Evolutionary conservation across 1,284 basidiomycete genomes (phyloP).

Genomic region (Puccinia coronata): DNA sequence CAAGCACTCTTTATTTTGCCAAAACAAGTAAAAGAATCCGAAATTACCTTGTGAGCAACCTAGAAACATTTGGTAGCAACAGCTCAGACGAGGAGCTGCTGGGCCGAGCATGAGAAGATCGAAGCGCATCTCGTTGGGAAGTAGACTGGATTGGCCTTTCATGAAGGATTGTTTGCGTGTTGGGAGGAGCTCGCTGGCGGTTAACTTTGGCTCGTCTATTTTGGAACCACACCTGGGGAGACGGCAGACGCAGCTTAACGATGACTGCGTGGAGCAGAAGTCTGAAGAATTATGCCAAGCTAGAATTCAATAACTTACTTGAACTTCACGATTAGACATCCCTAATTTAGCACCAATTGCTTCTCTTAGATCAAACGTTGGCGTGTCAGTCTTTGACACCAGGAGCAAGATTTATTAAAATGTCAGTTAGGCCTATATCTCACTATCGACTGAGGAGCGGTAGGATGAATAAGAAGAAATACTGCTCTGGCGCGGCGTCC

Average conservation of each 20-base stretch:
- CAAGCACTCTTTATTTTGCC: too few relatives aligned
- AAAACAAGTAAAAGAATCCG: too few relatives aligned
- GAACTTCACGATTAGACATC: constrained; percentile 57
- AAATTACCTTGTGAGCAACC: constrained; percentile 19
- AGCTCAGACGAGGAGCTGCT: constrained; percentile 12
- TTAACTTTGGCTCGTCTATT: constrained; percentile 55
- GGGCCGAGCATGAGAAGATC: neutral
- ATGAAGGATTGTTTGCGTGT: neutral
- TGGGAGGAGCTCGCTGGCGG: constrained; percentile 47
- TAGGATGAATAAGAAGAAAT: neutral
- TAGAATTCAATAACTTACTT: constrained; percentile 48
- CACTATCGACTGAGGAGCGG: too few relatives aligned
- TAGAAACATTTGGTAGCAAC: constrained; percentile 13
- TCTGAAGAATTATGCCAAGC: neutral
- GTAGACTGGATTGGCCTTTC: neutral
- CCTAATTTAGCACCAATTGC: constrained; percentile 49
- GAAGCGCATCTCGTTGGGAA: constrained; percentile 1
- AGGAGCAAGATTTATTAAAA: neutral
- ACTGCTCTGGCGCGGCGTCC: neutral
- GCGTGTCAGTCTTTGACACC: constrained; percentile 52
- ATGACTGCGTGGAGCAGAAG: neutral
- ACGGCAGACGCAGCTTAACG: neutral
- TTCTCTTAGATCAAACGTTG: constrained; percentile 54
- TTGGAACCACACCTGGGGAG: constrained; percentile 56
- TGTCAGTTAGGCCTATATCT: too few relatives aligned